Evolutionary conservation across 257 asterid species (phyloP), one percentile per base, ranked within the genome.

Genomic region (Solanum pimpinellifolium): DNA sequence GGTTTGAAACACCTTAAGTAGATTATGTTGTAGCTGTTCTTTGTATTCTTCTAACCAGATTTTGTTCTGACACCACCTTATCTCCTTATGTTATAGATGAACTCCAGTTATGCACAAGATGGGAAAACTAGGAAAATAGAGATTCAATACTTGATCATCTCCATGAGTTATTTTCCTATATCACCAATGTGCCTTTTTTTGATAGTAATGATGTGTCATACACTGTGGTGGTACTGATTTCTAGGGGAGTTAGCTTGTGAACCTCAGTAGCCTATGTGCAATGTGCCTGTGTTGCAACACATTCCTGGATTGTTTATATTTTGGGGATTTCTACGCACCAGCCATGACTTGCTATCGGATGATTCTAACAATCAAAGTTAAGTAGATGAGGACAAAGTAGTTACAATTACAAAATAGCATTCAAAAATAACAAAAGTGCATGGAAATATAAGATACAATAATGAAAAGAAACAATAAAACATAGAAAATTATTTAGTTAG

Each of bases 41-140:
- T 86, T 70, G 62, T 85, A 6, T 37, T 39, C 70, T 86, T 78
- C 89, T 91, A 89, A 90, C 93, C 90, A 84, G 91, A 87, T 86
- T 86, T 75, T 91, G 93, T 93, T 90, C 89, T 90, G 91, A 87
- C 12, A 83, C 44, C 31, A 56, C 27, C 70, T 49, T 49, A 83
- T 83, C 18, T 15, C 46, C 12, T 49, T 27, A 83, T 27, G 44
- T 82, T 82, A 11, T 27, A n/a, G 73, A 56, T 31, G 86, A 33
- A 33, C 56, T 39, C 56, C 21, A 49, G 33, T 56, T 33, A 83
- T 56, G 86, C 52, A 60, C 33, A 56, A 41, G 47, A 83, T 20
- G 73, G 18, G 68, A 29, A 33, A 56, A 33, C 35, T 7, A 41
- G 47, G 33, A 75, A 73, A 37, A 12, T 74, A 37, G 82, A 18